Evolutionary conservation across 495 filamentous ascomycete species (phyloP).

Genomic region (Oleoguttula mirabilis): DNA sequence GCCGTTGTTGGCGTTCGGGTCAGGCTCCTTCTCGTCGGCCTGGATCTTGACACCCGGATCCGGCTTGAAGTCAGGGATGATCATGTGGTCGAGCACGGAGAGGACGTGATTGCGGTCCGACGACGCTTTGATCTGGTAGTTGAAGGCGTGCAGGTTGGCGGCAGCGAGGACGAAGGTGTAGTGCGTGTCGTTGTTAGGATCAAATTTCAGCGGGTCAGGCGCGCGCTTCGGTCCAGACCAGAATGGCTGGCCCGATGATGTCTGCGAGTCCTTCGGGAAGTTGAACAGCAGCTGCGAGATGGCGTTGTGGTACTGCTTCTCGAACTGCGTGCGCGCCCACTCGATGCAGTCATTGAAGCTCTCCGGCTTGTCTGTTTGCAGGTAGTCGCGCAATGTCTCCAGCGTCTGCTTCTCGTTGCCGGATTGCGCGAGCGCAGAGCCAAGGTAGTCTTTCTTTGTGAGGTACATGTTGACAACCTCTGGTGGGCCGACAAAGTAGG

Average conservation of each 20-base stretch:
- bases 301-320: conserved; percentile 92
- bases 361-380: conserved; percentile 86
- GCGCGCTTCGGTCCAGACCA: conserved; percentile 99
- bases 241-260: conserved; percentile 79
- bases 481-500: conserved; percentile 81
- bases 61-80: conserved; percentile 89
- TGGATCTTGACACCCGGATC: conserved; percentile 93
- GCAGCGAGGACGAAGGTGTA: conserved; percentile 75
- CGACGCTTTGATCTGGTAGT: conserved; percentile 86
- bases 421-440: conserved; percentile 78
- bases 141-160: conserved; percentile 92
- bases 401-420: conserved; percentile 95
- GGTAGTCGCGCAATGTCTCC: conserved; percentile 75
- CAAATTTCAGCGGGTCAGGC: conserved; percentile 82
- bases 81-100: conserved; percentile 79
- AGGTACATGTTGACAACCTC: conserved; percentile 95
- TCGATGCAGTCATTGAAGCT: conserved; percentile 91
- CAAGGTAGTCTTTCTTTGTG: conserved; percentile 80
- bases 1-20: conserved; percentile 61
- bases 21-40: conserved; percentile 86
- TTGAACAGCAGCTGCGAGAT: conserved; percentile 96
- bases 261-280: conserved; percentile 88
- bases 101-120: conserved; percentile 57
- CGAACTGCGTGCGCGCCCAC: conserved; percentile 89
- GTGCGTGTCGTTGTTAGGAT: conserved; percentile 70